A percentile compares a stretch with the other conserved stretches of the same genome.
Conservation (phyloP, 1,284 basidiomycete species). For the Austropuccinia psidii region DNA sequence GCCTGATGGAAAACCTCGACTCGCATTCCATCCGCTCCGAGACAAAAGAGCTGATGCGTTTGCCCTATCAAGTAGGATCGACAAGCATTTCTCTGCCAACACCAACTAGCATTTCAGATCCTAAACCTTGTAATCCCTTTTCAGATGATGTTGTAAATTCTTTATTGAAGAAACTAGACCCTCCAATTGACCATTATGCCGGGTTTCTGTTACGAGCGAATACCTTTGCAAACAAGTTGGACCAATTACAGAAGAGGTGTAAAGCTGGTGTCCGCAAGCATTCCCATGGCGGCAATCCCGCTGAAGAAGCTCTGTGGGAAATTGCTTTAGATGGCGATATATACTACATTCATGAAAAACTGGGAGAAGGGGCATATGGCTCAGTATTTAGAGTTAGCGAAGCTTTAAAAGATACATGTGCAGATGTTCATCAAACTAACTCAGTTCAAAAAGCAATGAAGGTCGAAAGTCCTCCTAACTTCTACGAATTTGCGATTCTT, state of each 20-base stretch:
- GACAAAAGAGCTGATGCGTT: too few relatives aligned
- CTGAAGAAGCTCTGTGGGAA: constrained; percentile 29
- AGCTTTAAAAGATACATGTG: constrained; percentile 53
- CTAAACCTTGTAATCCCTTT: constrained; percentile 84
- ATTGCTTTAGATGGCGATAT: constrained; percentile 29
- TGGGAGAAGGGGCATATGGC: constrained; percentile 96
- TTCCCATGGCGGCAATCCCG: constrained; percentile 26
- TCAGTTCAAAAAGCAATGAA: constrained; percentile 72
- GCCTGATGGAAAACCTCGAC: too few relatives aligned
- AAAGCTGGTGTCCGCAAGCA: constrained; percentile 48
- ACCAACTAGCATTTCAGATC: constrained; percentile 48
- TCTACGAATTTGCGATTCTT: constrained; percentile 91
- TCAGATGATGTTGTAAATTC: constrained; percentile 61
- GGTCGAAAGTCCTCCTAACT: constrained; percentile 74
- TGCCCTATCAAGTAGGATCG: not conserved
- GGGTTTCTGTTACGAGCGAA: constrained; percentile 60
- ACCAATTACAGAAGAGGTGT: constrained; percentile 54
- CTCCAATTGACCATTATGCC: constrained; percentile 54
- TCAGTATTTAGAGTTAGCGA: constrained; percentile 64
- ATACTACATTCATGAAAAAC: constrained; percentile 60
- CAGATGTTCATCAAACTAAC: constrained; percentile 49
- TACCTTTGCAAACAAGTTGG: constrained; percentile 57
- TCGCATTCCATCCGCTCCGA: not conserved
- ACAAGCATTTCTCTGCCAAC: constrained; percentile 10
- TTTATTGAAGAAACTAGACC: constrained; percentile 60